Base-by-base conservation (phyloP, 225 moss, liverwort and hornwort species). In the Ulota crispa region DNA sequence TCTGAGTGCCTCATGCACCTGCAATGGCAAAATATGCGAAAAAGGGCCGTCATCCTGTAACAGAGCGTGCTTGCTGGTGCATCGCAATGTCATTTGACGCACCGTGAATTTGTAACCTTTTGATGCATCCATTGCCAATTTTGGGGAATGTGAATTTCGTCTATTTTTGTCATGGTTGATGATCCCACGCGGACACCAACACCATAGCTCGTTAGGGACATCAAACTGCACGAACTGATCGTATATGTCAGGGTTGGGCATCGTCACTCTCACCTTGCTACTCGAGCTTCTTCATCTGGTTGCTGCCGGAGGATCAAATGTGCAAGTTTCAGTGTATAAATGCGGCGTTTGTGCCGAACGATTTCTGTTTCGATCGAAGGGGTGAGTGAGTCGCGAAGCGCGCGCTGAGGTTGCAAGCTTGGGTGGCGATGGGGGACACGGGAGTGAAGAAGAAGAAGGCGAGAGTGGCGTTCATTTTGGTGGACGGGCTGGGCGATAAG, bases 401-500 rank as follows among this genome's bases (percentile, higher is more conserved):
- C 8, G 16, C 30, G 16, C 52, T 50, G 2, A 64, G 50, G 47
- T 50, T 15, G 3, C 36, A 16, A 64, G 16, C 65, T 65, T 10
- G 19, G 24, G 31, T 50, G 54, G 41, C 56, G 12, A 81, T 87
- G 85, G 88, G 77, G 73, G 73, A 78, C 23, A 43, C 50, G 52
- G 82, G 78, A 75, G 80, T 27, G 60, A 50, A 26, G 37, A 87
- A 26, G 37, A 87, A 83, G 37, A 87, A 83, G 86, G 67, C 81
- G 71, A 88, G 97, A 63, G 95, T 98, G 83, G 98, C 92, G 11
- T 90, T 99, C 65, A 75, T 99, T 52, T 72, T 99, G 60, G 96
- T 99, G 24, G 96, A 96, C 50, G 99, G 99, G 31, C 68, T 99
- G 85, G 94, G 88, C 37, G 96, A 96, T 91, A 96, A 96, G 50